A percentile compares a stretch with the other conserved stretches of the same genome.
These are phyloP conservation scores for Boletus calvinii DNA, from an alignment of 1,284 basidiomycete species.

Conservation along the genomic window DNA sequence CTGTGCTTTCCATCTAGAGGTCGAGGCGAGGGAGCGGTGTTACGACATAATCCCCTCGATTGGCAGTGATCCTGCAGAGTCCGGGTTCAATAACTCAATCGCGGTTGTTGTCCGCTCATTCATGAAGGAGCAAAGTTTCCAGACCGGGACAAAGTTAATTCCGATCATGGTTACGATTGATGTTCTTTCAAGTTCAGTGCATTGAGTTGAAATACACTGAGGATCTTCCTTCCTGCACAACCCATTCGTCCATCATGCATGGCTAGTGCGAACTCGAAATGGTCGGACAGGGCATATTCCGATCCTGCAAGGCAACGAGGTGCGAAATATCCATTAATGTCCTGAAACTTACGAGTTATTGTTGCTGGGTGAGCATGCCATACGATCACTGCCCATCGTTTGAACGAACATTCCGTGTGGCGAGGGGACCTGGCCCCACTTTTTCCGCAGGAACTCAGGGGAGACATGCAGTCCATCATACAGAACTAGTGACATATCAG, in stretches of 20 bases:
- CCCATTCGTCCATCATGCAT: neutral
- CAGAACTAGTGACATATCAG: neutral
- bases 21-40: neutral
- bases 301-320: too few species aligned
- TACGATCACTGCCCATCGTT: neutral
- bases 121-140: too few species aligned
- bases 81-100: too few species aligned
- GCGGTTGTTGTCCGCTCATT: too few species aligned
- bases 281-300: too few species aligned
- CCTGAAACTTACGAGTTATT: neutral
- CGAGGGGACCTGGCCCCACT: neutral
- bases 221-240: too few species aligned
- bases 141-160: too few species aligned
- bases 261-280: too few species aligned
- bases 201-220: too few species aligned
- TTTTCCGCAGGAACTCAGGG: neutral
- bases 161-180: neutral
- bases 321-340: too few species aligned
- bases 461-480: neutral
- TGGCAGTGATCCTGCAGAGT: neutral
- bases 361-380: neutral
- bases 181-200: too few species aligned
- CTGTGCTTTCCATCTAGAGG: conserved; percentile 8
- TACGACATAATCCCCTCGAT: neutral
- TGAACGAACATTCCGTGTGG: neutral